phyloP scores from a whole-genome alignment of 2,329 filamentous ascomycete genomes.

The Amesomyces nigricolor region DNA sequence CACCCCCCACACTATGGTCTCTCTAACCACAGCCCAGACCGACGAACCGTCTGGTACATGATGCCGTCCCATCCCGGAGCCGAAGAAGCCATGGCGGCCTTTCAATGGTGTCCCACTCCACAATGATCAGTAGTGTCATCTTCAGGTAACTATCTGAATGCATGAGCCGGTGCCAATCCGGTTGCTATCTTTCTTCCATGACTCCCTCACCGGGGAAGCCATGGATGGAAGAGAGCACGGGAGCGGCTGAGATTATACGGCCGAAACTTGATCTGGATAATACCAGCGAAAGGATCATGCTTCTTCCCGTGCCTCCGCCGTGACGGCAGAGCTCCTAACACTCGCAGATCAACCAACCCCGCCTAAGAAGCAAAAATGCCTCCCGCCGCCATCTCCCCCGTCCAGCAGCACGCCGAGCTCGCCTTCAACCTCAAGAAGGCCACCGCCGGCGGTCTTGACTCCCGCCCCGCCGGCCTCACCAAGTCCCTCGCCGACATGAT shows the following conservation, averaged over 20 bases:
- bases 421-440: slow-evolving; percentile 43
- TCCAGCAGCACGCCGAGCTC: slow-evolving; percentile 41
- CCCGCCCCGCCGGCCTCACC: slow-evolving; percentile 35
- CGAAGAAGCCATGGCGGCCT: slow-evolving; percentile 20
- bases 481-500: slow-evolving; percentile 60
- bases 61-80: slow-evolving; percentile 6
- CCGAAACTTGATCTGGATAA: slow-evolving; percentile 38
- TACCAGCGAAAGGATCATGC: slow-evolving; percentile 94
- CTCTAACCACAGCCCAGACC: slow-evolving; percentile 14
- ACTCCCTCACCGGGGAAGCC: background rate
- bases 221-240: slow-evolving; percentile 7
- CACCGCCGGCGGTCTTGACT: slow-evolving; percentile 30
- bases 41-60: slow-evolving; percentile 14
- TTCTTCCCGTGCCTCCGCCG: slow-evolving; percentile 43
- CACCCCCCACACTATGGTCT: background rate
- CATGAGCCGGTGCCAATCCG: slow-evolving; percentile 34
- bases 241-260: slow-evolving; percentile 37
- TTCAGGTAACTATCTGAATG: slow-evolving; percentile 33
- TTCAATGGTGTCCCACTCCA: slow-evolving; percentile 23
- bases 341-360: slow-evolving; percentile 12
- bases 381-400: slow-evolving; percentile 62
- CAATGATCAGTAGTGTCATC: slow-evolving; percentile 25
- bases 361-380: slow-evolving; percentile 53
- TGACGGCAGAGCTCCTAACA: slow-evolving; percentile 32
- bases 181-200: background rate